Evolutionary conservation across 2,329 filamentous ascomycete genomes (phyloP), one percentile per base, ranked within the genome.

Genomic region (Fusarium devonianum): DNA sequence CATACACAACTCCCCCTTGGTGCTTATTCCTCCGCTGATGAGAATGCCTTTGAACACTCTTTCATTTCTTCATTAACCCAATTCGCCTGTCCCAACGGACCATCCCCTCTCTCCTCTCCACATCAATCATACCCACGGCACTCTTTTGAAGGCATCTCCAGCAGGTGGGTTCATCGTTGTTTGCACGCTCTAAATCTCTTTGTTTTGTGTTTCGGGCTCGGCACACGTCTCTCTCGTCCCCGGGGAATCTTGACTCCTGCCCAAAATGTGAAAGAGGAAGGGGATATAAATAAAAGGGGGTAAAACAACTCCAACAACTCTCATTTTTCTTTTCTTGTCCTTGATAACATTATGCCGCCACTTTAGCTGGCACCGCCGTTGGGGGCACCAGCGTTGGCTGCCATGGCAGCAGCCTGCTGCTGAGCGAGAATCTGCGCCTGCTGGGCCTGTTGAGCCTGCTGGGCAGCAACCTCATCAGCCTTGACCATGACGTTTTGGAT

Each of bases 401-500:
- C 45, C 39, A 65, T 51, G 13, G 41, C 54, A 33, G 47, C 61
- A 32, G 56, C 62, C 42, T 69, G 65, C 52, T 69, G 67, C 39
- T 65, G 64, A 17, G 60, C 65, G 16, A 68, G 48, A 12, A 65
- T 55, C 37, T 67, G 63, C 9, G 58, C 63, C 44, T 66, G 62
- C 53, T 68, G 62, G 18, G 58, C 59, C 38, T 58, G 58, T 29
- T 67, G 62, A n/a, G 49, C 60, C 19, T 66, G 61, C 45, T 68
- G 64, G 23, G 62, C 65, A 14, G 73, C 75, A 41, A 76, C 71
- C 60, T 78, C 75, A 41, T 77, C 72, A 2, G 75, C 75, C 62
- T 81, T 80, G 46, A 89, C 89, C 71, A 96, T 84, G 46, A 93
- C 90, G 16, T 78, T 82, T 70, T 95, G 87, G 55, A 97, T 83